These are phyloP conservation scores for Myrica gale DNA, from an alignment of 306 rosid species.

Conservation along the genomic window DNA sequence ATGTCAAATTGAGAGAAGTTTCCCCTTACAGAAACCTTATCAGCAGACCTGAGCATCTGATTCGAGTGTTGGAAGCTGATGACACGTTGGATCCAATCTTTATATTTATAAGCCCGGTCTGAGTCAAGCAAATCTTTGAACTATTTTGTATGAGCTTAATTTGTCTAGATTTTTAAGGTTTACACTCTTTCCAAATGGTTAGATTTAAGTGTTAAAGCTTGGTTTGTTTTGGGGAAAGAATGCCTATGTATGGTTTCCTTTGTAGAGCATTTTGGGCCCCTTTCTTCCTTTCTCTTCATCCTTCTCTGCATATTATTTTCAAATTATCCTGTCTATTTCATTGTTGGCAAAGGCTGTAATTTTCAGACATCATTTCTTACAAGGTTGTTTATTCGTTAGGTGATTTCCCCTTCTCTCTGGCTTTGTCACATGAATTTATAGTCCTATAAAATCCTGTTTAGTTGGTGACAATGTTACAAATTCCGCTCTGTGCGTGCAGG, in stretches of 20 bases:
- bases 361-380: background rate
- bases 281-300: background rate
- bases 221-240: background rate
- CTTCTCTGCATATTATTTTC: background rate
- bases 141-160: background rate
- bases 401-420: background rate
- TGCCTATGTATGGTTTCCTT: background rate
- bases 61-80: background rate
- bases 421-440: background rate
- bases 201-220: background rate
- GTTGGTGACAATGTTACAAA: background rate
- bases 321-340: background rate
- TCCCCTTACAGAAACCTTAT: background rate
- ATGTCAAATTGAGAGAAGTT: too few relatives aligned
- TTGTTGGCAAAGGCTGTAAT: background rate
- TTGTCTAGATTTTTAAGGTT: background rate
- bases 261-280: background rate
- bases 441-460: background rate
- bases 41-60: conserved; percentile 5
- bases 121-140: background rate
- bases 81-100: background rate
- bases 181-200: background rate
- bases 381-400: conserved; percentile 1
- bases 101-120: background rate
- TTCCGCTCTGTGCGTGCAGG: background rate